Percentiles rank a stretch among this genome's conserved stretches.
phyloP scores from a whole-genome alignment of 2,329 filamentous ascomycete species.

The Talaromyces albobiverticillius region DNA sequence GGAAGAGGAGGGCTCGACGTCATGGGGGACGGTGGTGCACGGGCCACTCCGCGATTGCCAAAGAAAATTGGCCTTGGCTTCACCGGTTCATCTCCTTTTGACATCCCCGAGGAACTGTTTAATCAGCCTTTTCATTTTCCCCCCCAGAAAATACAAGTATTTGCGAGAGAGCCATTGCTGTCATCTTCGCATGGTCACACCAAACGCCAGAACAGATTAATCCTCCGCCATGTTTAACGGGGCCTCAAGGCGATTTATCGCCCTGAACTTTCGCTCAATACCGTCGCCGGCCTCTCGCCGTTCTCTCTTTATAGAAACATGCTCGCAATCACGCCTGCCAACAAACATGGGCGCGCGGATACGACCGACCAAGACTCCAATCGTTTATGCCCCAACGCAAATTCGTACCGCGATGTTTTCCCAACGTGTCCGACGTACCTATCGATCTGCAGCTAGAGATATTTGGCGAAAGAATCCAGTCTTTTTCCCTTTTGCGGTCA shows the following conservation, averaged over 20 bases:
- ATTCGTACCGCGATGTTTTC: conserved; percentile 20
- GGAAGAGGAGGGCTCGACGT: conserved; percentile 9
- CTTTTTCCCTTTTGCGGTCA: conserved; percentile 39
- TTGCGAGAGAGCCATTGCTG: too few relatives aligned
- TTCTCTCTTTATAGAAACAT: conserved; percentile 7
- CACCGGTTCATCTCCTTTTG: not conserved
- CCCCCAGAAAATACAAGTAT: too few relatives aligned
- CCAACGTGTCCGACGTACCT: conserved; percentile 31
- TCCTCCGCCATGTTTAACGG: conserved; percentile 25
- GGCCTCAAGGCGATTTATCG: conserved; percentile 25
- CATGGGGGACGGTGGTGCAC: conserved; percentile 7
- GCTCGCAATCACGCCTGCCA: not conserved
- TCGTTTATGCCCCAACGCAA: conserved; percentile 12
- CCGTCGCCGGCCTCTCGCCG: conserved; percentile 1
- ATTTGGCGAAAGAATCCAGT: conserved; percentile 45
- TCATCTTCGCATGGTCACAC: not conserved
- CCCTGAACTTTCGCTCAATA: conserved; percentile 7
- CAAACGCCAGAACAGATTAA: not conserved
- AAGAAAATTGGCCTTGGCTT: not conserved
- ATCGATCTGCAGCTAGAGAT: conserved; percentile 35
- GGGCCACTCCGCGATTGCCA: conserved; percentile 7
- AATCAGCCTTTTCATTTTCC: too few relatives aligned
- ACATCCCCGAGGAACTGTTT: too few relatives aligned
- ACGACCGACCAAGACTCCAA: not conserved
- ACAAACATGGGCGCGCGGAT: not conserved